phyloP scores from a whole-genome alignment of 1,284 basidiomycete genomes.

The Cryptococcus floricola region DNA sequence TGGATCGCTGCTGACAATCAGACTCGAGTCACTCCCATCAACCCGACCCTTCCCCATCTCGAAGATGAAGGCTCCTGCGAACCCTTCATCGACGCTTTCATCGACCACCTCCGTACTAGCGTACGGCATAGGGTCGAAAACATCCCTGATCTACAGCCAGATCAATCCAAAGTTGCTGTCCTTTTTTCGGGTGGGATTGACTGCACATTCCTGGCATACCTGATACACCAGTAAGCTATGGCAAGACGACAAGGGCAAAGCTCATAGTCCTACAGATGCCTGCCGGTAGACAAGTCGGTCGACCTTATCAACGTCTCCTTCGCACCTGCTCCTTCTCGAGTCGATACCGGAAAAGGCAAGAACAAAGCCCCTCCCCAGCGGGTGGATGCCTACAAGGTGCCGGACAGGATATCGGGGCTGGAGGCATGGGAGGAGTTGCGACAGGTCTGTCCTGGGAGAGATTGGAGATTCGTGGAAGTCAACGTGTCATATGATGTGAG shows the following conservation, averaged over 20 bases:
- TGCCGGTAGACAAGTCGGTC: conserved; percentile 72
- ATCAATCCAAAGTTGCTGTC: conserved; percentile 65
- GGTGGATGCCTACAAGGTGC: conserved; percentile 57
- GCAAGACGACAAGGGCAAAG: not conserved
- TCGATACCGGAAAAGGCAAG: conserved; percentile 13
- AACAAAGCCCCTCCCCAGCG: not conserved
- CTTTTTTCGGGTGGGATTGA: conserved; percentile 97
- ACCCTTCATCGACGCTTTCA: conserved; percentile 36
- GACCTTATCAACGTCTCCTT: conserved; percentile 96
- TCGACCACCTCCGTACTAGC: conserved; percentile 42
- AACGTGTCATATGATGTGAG: conserved; percentile 75
- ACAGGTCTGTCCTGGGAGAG: conserved; percentile 64
- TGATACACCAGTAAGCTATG: conserved; percentile 63
- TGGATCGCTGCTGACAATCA: not conserved
- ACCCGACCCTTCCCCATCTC: conserved; percentile 2
- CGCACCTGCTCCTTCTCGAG: conserved; percentile 21
- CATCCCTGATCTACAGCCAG: conserved; percentile 41
- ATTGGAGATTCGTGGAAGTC: conserved; percentile 89
- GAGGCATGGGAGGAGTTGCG: conserved; percentile 72
- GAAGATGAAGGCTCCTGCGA: not conserved
- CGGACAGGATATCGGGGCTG: conserved; percentile 79
- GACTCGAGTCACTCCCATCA: conserved; percentile 25
- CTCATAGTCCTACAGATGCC: conserved; percentile 53
- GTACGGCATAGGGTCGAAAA: conserved; percentile 51
- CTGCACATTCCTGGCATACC: conserved; percentile 74